Conservation (phyloP, 139 green algal genomes). For the Chlamydomonas sp. region DNA sequence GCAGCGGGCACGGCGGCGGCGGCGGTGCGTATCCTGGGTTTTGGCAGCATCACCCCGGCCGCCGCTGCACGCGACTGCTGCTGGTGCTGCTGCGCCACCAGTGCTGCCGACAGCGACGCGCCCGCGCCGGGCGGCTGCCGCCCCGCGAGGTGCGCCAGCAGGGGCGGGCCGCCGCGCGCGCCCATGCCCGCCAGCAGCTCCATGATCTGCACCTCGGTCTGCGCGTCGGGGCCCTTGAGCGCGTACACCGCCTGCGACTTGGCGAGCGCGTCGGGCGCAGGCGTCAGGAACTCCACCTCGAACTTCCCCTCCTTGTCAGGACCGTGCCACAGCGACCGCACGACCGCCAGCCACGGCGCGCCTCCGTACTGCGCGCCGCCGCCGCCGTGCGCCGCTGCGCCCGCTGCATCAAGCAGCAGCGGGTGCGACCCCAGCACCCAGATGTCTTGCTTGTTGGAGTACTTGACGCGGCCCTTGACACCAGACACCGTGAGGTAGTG, state of each 20-base stretch:
- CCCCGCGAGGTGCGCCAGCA: background rate
- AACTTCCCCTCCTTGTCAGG: constrained; percentile 76
- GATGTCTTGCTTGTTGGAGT: constrained; percentile 11
- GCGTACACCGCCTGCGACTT: constrained; percentile 30
- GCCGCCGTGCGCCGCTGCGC: background rate
- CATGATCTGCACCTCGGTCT: constrained; percentile 53
- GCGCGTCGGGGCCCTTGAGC: constrained; percentile 56
- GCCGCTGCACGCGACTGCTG: background rate
- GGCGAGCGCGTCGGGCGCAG: background rate
- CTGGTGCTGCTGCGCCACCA: background rate
- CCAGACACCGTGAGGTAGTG: background rate
- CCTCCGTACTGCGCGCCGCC: background rate
- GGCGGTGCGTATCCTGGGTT: no score
- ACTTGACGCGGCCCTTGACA: background rate
- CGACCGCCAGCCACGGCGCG: background rate
- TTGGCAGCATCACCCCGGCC: background rate
- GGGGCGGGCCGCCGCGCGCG: no score
- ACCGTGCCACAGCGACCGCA: constrained; percentile 55
- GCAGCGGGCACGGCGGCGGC: no score
- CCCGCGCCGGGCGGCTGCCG: background rate
- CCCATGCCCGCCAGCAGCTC: background rate
- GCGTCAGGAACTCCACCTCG: constrained; percentile 51
- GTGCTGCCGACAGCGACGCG: background rate
- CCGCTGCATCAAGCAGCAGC: background rate
- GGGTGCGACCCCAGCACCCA: background rate